These are phyloP conservation scores for Brettanomyces sp. DNA, from an alignment of 805 yeast genomes.

Conservation along the genomic window DNA sequence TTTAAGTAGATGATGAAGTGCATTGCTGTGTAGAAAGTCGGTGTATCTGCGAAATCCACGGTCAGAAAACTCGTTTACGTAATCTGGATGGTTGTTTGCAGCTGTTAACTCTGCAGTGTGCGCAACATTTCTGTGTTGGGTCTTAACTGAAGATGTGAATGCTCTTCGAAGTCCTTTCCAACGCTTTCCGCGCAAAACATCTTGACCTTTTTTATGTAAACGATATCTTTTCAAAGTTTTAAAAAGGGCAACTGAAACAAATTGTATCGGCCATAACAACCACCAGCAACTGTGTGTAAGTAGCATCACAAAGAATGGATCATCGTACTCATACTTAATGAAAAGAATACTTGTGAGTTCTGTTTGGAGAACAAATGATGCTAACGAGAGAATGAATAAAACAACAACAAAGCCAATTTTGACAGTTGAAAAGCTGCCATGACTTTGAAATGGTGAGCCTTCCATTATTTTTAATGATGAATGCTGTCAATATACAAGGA, in stretches of 20 bases:
- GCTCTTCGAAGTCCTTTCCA: slow-evolving; percentile 26
- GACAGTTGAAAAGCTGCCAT: slow-evolving; percentile 18
- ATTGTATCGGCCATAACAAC: slow-evolving; percentile 63
- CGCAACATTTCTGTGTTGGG: slow-evolving; percentile 34
- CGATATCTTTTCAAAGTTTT: slow-evolving; percentile 29
- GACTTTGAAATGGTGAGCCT: no score
- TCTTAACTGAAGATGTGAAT: slow-evolving; percentile 27
- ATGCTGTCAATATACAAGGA: no score
- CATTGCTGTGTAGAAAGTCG: slow-evolving; percentile 33
- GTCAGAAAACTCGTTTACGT: slow-evolving; percentile 22
- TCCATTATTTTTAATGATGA: no score
- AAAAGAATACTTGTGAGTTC: slow-evolving; percentile 70
- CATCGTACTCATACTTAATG: slow-evolving; percentile 42
- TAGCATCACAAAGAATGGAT: slow-evolving; percentile 58
- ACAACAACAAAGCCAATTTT: slow-evolving; percentile 36
- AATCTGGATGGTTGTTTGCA: slow-evolving; percentile 18
- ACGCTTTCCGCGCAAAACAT: slow-evolving; percentile 13
- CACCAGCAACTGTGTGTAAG: slow-evolving; percentile 78
- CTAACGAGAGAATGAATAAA: slow-evolving; percentile 39
- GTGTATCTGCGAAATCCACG: slow-evolving; percentile 18
- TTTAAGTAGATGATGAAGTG: slow-evolving; percentile 37
- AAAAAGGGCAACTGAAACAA: slow-evolving; percentile 35
- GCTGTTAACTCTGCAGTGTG: slow-evolving; percentile 28
- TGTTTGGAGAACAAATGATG: slow-evolving; percentile 69
- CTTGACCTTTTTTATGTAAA: slow-evolving; percentile 10